Base-by-base conservation (phyloP, 371 early-diverging fungal species). In the Mortierella sp. region DNA sequence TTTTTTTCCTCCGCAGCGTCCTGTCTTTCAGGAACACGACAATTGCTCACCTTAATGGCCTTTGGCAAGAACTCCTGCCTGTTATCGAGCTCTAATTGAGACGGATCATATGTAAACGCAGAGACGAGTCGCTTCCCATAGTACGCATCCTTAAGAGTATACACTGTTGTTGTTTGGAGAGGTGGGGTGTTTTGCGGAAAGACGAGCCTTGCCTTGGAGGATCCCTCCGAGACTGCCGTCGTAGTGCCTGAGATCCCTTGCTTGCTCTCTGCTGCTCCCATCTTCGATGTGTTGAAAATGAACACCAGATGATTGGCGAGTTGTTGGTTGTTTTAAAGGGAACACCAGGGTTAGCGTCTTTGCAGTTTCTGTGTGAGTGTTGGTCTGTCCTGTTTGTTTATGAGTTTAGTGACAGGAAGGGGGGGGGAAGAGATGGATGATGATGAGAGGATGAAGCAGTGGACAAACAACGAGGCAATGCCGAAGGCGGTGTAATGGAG, bases 181-280 rank as follows among this genome's bases (percentile, higher is more conserved):
- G 80, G 75, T 26, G 58, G 63, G 31, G 80, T 74, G 28, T 80
- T 78, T 14, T 72, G 86, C 1, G 72, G 73, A 70, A 86, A 82
- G 9, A 78, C 70, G 78, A 86, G 52, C 45, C 82, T 86, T 19
- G 80, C 79, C 58, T 77, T 81, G 16, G 84, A 84, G 47, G 80
- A 80, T 48, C 78, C 77, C 52, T 84, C 84, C 28, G 78, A 72
- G 54, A 68, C 76, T 24, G 13, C 11, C 34, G 63, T 34, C 16
- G 54, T 72, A 28, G 47, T 72, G 55, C 73, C 55, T 14, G 63
- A 26, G 57, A 70, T 79, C 31, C 81, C 84, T n/a, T 78, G 84
- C 50, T 81, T 84, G 74, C 84, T 84, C 70, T 84, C 84, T 58
- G 84, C 72, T 73, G 79, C 84, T 68, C 84, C 84, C 84, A 84